Conservation (phyloP, 2,329 filamentous ascomycete species). For the Pseudogymnoascus destructans region DNA sequence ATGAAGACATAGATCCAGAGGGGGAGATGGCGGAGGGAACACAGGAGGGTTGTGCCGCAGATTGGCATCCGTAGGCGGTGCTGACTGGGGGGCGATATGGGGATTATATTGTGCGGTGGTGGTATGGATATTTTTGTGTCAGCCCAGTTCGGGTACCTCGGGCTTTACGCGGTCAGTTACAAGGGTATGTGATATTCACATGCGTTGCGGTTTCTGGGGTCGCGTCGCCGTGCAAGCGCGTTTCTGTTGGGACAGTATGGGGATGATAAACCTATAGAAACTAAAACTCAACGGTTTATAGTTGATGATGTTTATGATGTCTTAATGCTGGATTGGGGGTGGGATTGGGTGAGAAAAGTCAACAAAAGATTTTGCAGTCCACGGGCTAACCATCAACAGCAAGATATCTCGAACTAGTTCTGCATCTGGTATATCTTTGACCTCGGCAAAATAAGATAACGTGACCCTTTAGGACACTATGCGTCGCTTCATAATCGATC, state of each 20-base stretch:
- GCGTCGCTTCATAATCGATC: no score
- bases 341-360: background rate
- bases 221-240: background rate
- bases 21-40: constrained; percentile 25
- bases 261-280: background rate
- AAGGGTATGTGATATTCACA: background rate
- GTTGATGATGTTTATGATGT: background rate
- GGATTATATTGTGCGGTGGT: background rate
- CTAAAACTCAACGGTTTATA: background rate
- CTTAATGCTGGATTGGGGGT: background rate
- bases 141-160: background rate
- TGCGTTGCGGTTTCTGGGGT: background rate
- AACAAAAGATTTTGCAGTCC: background rate
- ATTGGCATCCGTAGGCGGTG: background rate
- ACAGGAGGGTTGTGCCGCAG: background rate
- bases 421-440: background rate
- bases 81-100: background rate
- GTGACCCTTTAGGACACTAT: no score
- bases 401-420: background rate
- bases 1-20: constrained; percentile 39
- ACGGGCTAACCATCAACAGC: background rate
- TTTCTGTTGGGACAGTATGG: background rate
- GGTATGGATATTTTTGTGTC: background rate
- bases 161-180: background rate
- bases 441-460: background rate